Base-by-base conservation (phyloP, 2,329 filamentous ascomycete genomes). In the Colletotrichum karsti region DNA sequence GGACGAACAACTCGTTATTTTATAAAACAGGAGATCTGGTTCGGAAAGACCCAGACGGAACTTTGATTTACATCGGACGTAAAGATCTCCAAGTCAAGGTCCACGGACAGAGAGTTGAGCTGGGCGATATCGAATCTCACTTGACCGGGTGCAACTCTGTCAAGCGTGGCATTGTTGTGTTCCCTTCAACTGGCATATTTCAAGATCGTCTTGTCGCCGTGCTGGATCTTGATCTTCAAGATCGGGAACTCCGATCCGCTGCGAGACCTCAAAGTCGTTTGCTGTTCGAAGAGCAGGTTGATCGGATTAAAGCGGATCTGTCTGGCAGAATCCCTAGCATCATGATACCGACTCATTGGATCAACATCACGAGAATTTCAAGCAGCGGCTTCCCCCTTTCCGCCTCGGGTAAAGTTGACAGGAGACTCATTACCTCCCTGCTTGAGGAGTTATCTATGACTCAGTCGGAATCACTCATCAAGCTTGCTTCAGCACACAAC, bases 11-110 rank as follows among this genome's bases (percentile, higher is more conserved):
- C 9, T 55, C 75, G 78, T 1, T 12, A 12, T 69, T 84, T 18
- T 85, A 84, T 72, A 79, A 77, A 51, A 83, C 83, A 0, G 83
- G 83, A 33, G 83, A 85, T 69, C 75, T 85, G 12, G 82, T 75
- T 1, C 51, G 18, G 26, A 62, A 9, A n/a, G 12, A 4, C 2
- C 3, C 24, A 0, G 66, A 73, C 26, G 72, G 71, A 1, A 71
- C 8, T 10, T 12, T 74, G 5, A 55, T 63, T 2, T 70, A 70
- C 6, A 5, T 70, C 5, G 71, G 70, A 0, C 72, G 73, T 0
- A 74, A 73, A 15, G 73, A 74, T 2, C 59, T 60, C 0, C 72
- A 74, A 60, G 72, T 74, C 24, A 74, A 74, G 53, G 58, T 74
- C 6, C 68, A 69, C 7, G 72, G 72, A 3, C 73, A 74, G 33